Conservation (phyloP, 2,329 filamentous ascomycete genomes). For the Pseudodiploospora longispora region DNA sequence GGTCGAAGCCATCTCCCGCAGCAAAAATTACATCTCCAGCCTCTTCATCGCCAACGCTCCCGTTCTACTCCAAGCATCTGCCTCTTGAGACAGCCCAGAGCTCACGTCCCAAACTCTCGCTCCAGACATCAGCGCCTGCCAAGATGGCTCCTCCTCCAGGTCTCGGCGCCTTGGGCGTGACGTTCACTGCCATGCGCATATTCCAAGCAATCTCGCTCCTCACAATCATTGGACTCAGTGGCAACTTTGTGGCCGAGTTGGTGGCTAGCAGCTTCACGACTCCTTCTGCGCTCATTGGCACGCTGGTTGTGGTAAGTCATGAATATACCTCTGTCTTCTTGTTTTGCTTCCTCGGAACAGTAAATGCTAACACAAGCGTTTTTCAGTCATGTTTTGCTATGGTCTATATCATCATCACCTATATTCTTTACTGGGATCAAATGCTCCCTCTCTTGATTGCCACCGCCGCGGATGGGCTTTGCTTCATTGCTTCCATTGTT, state of each 20-base stretch:
- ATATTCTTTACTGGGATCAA: conserved; percentile 72
- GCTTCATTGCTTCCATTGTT: conserved; percentile 71
- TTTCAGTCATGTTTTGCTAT: conserved; percentile 67
- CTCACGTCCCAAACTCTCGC: conserved; percentile 33
- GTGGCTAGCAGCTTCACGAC: conserved; percentile 56
- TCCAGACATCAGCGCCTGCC: conserved; percentile 27
- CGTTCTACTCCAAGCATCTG: conserved; percentile 34
- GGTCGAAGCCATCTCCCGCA: not conserved
- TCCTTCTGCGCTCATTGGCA: conserved; percentile 67
- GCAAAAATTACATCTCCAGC: conserved; percentile 26
- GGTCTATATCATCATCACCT: conserved; percentile 71
- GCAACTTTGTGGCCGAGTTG: conserved; percentile 76
- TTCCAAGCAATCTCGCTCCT: conserved; percentile 66
- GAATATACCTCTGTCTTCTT: not conserved
- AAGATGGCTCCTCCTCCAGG: conserved; percentile 41
- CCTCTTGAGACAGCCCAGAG: conserved; percentile 32
- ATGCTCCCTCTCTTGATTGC: conserved; percentile 67
- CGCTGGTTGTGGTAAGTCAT: conserved; percentile 65
- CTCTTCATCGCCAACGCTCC: conserved; percentile 22
- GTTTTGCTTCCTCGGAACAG: no score
- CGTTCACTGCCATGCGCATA: conserved; percentile 65
- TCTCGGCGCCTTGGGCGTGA: conserved; percentile 66
- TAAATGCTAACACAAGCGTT: no score
- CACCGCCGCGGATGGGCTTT: conserved; percentile 54
- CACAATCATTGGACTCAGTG: conserved; percentile 68